Conservation (phyloP, 768 basidiomycete genomes). For the Boletus rufocinnamomeus region DNA sequence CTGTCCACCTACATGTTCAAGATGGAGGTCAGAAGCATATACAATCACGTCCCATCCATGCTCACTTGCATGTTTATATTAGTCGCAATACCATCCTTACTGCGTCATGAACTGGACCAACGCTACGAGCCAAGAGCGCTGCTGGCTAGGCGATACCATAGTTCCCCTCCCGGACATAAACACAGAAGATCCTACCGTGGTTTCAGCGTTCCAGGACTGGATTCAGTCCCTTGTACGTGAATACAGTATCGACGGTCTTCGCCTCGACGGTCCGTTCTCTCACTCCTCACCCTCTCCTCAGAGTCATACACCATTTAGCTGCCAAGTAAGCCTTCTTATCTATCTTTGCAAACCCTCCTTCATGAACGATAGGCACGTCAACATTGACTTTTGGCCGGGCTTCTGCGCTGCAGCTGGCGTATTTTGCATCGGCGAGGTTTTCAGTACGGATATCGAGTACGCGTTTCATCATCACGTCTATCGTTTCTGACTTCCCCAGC, state of each 20-base stretch:
- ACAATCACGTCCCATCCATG: neutral
- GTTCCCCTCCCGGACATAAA: constrained; percentile 81
- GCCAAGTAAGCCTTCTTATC: constrained; percentile 33
- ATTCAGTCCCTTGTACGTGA: constrained; percentile 65
- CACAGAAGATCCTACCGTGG: constrained; percentile 67
- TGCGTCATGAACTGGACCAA: constrained; percentile 75
- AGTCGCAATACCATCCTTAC: constrained; percentile 77
- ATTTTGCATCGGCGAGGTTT: constrained; percentile 86
- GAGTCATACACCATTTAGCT: constrained; percentile 20
- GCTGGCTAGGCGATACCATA: constrained; percentile 80
- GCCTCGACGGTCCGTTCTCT: constrained; percentile 63
- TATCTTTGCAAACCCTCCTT: neutral
- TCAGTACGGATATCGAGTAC: constrained; percentile 54
- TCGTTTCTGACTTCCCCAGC: constrained; percentile 38
- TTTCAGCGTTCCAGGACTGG: constrained; percentile 66
- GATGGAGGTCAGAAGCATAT: constrained; percentile 44
- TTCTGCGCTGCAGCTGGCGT: constrained; percentile 78
- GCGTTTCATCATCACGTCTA: constrained; percentile 5
- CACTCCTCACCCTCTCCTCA: neutral
- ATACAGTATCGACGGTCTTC: constrained; percentile 81
- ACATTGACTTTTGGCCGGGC: constrained; percentile 71
- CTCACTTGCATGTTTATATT: constrained; percentile 9
- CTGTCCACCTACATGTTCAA: constrained; percentile 71
- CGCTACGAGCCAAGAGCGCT: constrained; percentile 66
- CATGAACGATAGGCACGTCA: constrained; percentile 54